Percentiles rank a stretch among this genome's conserved stretches.
These are phyloP conservation scores for Colletotrichum gigasporum DNA, from an alignment of 2,329 filamentous ascomycete genomes.

Conservation along the genomic window DNA sequence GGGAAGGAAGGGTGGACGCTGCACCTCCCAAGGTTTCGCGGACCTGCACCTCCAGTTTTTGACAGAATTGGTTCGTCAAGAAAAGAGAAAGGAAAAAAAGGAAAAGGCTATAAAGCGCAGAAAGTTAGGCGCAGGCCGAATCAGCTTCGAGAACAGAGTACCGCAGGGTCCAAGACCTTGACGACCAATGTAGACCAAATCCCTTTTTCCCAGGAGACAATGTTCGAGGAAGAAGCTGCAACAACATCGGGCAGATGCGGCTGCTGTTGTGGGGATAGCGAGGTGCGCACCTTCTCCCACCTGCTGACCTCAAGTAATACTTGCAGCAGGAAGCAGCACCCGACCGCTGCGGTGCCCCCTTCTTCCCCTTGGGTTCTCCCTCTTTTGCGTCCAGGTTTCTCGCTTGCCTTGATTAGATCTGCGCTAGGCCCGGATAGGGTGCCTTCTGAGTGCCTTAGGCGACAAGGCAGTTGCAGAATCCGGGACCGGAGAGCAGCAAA, in stretches of 20 bases:
- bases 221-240: slow-evolving; percentile 25
- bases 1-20: slow-evolving; percentile 16
- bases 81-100: too few species aligned
- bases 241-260: slow-evolving; percentile 26
- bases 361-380: slow-evolving; percentile 8
- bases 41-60: not conserved
- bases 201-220: not conserved
- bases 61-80: not conserved
- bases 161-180: too few species aligned
- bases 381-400: not conserved
- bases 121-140: too few species aligned
- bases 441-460: slow-evolving; percentile 17
- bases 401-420: slow-evolving; percentile 6
- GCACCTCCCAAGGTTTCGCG: slow-evolving; percentile 19
- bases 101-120: too few species aligned
- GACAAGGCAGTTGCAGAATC: slow-evolving; percentile 19
- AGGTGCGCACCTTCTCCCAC: slow-evolving; percentile 6
- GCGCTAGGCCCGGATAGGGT: slow-evolving; percentile 18
- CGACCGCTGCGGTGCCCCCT: not conserved
- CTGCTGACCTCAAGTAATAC: not conserved
- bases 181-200: too few species aligned
- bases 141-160: too few species aligned
- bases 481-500: slow-evolving; percentile 5
- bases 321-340: not conserved
- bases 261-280: slow-evolving; percentile 29